Evolutionary conservation across 2,329 filamentous ascomycete species (phyloP), one percentile per base, ranked within the genome.

Genomic region (Aureobasidium subglaciale): DNA sequence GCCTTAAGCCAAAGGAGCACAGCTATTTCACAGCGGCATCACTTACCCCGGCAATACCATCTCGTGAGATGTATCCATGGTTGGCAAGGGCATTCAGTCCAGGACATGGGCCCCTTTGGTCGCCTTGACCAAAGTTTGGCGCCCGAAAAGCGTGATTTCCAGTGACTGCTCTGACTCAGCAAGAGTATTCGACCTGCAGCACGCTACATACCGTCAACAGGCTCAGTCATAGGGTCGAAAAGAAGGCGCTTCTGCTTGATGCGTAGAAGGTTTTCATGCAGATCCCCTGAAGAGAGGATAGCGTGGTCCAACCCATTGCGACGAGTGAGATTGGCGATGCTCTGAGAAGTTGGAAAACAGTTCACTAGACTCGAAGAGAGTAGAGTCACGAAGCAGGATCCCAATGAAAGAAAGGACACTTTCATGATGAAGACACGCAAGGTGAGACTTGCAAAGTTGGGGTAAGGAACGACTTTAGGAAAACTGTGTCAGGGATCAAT

Each of bases 131-230:
- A 7, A 54, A 40, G 13, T 63, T 59, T 9, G 67, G 67, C 24
- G 67, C 49, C 8, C 62, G 58, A 42, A 66, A 68, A 10, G 59
- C 58, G 56, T 69, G 55, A 5, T 45, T 37, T n/a, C 67, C 67
- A 18, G 58, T 55, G 40, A 60, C 65, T 57, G 5, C 15, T 10
- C 6, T 4, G 13, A 2, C 13, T 45, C 25, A 45, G 41, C 41
- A 9, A 30, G 3, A 9, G 4, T 6, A 6, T 7, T 18, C 38
- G 38, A n/a, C n/a, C 22, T 8, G 9, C n/a, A 4, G 27, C 25
- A 25, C 15, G 3, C 1, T 5, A 22, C 3, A 46, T 29, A 46
- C 42, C 35, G 8, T 59, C 57, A n/a, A 59, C 27, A 27, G 27
- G 45, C 29, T 35, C 38, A 20, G 30, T 56, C 57, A 22, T 56